These are phyloP conservation scores for Oryza officinalis DNA, from an alignment of 176 grass and related monocot genomes.

Conservation along the genomic window DNA sequence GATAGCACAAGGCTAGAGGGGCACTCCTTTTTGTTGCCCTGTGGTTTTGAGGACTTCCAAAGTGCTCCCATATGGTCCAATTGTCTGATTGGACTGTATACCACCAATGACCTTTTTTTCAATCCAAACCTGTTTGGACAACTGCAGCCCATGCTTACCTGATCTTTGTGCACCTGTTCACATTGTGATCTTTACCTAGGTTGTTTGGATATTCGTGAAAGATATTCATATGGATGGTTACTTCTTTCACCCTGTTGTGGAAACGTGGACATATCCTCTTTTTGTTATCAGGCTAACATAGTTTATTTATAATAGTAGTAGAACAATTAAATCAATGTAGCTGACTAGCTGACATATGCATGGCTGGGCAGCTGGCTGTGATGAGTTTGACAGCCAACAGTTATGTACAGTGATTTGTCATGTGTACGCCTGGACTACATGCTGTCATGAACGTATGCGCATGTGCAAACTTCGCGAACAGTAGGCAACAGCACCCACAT, in stretches of 20 bases:
- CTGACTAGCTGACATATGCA: not conserved
- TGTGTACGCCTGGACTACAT: not conserved
- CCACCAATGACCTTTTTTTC: not conserved
- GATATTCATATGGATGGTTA: not conserved
- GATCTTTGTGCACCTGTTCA: not conserved
- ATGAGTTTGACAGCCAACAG: not conserved
- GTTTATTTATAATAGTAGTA: not conserved
- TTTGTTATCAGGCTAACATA: not conserved
- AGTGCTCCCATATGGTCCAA: conserved; percentile 12
- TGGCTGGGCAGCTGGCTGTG: not conserved
- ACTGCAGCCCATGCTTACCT: not conserved
- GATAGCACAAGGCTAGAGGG: not conserved
- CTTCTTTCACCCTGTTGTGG: not conserved
- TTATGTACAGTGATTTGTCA: not conserved
- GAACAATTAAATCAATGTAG: not conserved
- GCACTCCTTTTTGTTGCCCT: not conserved
- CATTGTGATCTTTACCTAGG: not conserved
- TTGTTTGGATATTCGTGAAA: not conserved
- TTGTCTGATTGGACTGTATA: not conserved
- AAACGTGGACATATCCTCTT: not conserved
- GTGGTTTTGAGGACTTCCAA: conserved; percentile 13
- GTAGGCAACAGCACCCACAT: not conserved
- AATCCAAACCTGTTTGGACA: not conserved
- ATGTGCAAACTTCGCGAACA: not conserved
- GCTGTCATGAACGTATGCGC: not conserved